A percentile compares a stretch with the other conserved stretches of the same genome.
These are phyloP conservation scores for Aspergillus luchuensis DNA, from an alignment of 2,329 filamentous ascomycete species.

Conservation along the genomic window DNA sequence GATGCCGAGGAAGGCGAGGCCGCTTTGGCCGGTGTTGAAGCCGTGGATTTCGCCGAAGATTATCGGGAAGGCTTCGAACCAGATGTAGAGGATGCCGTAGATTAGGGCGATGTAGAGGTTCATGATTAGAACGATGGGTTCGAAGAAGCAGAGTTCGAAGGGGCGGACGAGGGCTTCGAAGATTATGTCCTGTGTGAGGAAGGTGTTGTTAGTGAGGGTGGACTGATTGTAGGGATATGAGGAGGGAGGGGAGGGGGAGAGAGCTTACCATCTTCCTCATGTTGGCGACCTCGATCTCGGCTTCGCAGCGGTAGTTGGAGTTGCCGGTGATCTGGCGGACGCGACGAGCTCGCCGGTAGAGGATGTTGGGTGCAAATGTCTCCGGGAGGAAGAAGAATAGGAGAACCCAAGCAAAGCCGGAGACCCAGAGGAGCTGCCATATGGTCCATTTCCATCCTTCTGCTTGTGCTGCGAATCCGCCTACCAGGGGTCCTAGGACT, in stretches of 20 bases:
- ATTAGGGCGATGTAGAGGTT: conserved; percentile 29
- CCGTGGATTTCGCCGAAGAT: conserved; percentile 28
- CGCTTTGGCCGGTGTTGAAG: conserved; percentile 38
- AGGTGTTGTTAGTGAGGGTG: not conserved
- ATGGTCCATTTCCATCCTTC: conserved; percentile 64
- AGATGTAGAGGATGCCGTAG: conserved; percentile 31
- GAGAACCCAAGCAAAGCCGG: conserved; percentile 57
- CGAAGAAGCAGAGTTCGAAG: conserved; percentile 34
- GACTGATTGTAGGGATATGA: too few species aligned
- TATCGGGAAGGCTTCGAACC: conserved; percentile 52
- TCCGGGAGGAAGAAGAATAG: conserved; percentile 35
- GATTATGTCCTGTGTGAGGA: conserved; percentile 33
- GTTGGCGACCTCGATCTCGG: conserved; percentile 36
- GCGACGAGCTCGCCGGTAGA: conserved; percentile 20
- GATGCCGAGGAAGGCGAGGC: conserved; percentile 28
- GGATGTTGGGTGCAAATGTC: conserved; percentile 30
- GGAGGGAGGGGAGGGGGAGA: not conserved
- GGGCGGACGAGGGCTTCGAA: conserved; percentile 47
- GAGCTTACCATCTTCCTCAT: conserved; percentile 34
- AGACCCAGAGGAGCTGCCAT: conserved; percentile 64
- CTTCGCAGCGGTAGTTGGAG: conserved; percentile 42
- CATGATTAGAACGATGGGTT: conserved; percentile 25
- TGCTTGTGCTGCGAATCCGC: conserved; percentile 60
- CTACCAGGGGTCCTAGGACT: conserved; percentile 63
- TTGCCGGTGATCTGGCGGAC: conserved; percentile 43